Base-by-base conservation (phyloP, 331 rosid genomes). In the Cydonia oblonga region DNA sequence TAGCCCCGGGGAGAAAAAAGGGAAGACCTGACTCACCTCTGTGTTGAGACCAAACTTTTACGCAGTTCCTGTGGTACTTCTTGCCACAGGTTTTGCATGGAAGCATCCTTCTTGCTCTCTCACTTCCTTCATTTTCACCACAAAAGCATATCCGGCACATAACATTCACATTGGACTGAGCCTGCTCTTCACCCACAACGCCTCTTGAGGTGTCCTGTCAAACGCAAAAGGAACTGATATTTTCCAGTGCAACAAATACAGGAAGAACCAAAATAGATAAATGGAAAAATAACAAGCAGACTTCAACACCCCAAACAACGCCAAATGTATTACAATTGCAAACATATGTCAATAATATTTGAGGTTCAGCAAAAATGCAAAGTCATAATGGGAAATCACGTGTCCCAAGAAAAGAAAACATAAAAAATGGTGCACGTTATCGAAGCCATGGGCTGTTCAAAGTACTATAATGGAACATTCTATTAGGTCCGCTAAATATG, bases 11-110 rank as follows among this genome's bases (percentile, higher is more conserved):
- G 12, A 25, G 9, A 4, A 2, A 23, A 59, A 26, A 5, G 23
- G 33, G 35, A 25, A 59, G 18, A 25, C 3, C 10, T n/a, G 63
- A 38, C 79, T 77, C 73, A 91, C 99, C 99, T 84, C 99, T 89
- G 74, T 95, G 80, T 72, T 90, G 96, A 81, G 93, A 87, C 99
- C 99, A 95, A 70, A 79, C 84, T 86, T 87, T 95, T 88, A 95
- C 79, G 83, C 99, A 95, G 85, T 81, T 88, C 85, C 96, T 86
- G 73, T 95, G 99, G 82, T 95, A 95, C 76, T 91, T 95, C 84
- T 95, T 95, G 76, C 91, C 76, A 78, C 99, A 95, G 62, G 86
- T 91, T 85, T 95, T 95, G 81, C 99, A 95, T 2, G 99, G 88
- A 76, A 95, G 90, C 99, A 95, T 95, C 86, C 82, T 89, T 32